Conservation (phyloP, 345 rosid species). For the Citrus trifoliata region DNA sequence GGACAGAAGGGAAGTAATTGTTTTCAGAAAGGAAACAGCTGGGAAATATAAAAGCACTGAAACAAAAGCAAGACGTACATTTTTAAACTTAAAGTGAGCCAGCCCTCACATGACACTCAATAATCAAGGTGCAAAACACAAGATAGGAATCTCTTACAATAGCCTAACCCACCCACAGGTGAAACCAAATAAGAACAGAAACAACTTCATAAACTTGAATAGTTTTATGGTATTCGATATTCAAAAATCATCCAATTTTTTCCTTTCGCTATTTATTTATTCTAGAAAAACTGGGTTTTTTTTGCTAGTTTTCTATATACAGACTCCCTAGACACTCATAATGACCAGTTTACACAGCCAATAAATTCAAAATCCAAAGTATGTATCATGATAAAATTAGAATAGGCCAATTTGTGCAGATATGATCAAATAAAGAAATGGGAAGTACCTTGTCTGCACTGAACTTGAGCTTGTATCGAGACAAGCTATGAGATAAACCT, state of each 20-base stretch:
- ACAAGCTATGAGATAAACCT: constrained; percentile 90
- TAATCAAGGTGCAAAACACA: neutral
- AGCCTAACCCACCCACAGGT: neutral
- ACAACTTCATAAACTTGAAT: neutral
- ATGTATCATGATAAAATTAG: neutral
- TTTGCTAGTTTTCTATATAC: too few species aligned
- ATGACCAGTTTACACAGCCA: neutral
- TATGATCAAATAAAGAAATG: neutral
- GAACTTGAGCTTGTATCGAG: constrained; percentile 87
- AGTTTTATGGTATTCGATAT: too few species aligned
- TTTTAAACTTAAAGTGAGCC: neutral
- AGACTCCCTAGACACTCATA: neutral
- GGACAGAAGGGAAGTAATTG: neutral
- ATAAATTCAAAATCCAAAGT: neutral
- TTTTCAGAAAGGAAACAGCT: neutral
- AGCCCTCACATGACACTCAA: neutral
- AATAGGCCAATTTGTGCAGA: neutral
- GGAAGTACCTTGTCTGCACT: constrained; percentile 82
- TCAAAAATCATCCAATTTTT: neutral
- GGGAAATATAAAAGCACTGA: neutral
- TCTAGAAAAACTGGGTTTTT: neutral
- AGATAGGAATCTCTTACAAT: neutral
- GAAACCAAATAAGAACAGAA: neutral
- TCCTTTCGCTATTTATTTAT: neutral
- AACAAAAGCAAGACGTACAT: neutral